Conservation (phyloP, 192 early-diverging fungal species). For the Backusella luteola region DNA sequence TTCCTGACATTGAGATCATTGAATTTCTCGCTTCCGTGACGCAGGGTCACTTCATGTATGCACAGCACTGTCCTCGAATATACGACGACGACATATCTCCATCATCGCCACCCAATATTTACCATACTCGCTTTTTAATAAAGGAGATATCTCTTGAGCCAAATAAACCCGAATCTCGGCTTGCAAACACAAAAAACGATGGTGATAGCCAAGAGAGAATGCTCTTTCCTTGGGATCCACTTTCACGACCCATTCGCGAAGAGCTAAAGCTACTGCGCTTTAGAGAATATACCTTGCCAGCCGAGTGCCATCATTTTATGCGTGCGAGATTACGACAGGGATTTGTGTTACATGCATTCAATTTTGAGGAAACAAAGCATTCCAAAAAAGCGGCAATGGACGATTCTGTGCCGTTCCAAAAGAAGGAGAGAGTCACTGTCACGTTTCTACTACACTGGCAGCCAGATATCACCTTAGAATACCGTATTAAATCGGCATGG, state of each 20-base stretch:
- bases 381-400: slow-evolving; percentile 8
- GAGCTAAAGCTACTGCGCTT: slow-evolving; percentile 61
- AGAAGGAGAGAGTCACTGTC: slow-evolving; percentile 55
- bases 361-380: slow-evolving; percentile 41
- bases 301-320: slow-evolving; percentile 59
- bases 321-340: slow-evolving; percentile 69
- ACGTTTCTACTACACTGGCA: slow-evolving; percentile 71
- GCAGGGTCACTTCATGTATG: slow-evolving; percentile 67
- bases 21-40: slow-evolving; percentile 67
- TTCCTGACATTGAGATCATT: slow-evolving; percentile 74
- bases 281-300: slow-evolving; percentile 62
- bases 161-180: slow-evolving; percentile 10
- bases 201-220: neutral
- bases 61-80: slow-evolving; percentile 57
- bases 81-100: neutral
- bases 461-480: slow-evolving; percentile 74
- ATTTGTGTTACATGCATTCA: slow-evolving; percentile 60
- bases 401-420: neutral
- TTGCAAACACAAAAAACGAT: neutral
- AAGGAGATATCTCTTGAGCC: slow-evolving; percentile 40
- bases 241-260: slow-evolving; percentile 56
- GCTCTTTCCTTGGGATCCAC: slow-evolving; percentile 66
- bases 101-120: slow-evolving; percentile 43
- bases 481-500: slow-evolving; percentile 58
- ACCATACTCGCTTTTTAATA: slow-evolving; percentile 49